Evolutionary conservation across 208 protist genomes (phyloP).

Genomic region (Trypanosoma congolense): DNA sequence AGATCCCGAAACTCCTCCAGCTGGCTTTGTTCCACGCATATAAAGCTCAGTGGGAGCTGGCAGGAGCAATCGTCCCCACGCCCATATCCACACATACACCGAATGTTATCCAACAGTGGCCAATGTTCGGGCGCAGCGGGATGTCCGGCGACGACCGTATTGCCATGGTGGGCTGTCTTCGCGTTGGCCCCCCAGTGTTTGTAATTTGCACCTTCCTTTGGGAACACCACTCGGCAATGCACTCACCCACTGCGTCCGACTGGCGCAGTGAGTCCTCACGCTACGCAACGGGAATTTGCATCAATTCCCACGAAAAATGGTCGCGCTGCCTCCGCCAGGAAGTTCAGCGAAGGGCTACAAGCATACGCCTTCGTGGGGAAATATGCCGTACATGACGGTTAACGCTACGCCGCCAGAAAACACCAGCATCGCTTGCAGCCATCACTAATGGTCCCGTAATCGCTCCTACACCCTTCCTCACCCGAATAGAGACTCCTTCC

Average conservation of each 20-base stretch:
- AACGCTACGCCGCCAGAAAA: constrained; percentile 1
- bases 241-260: not conserved
- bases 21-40: constrained; percentile 16
- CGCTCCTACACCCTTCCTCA: no score
- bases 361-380: not conserved
- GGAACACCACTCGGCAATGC: constrained; percentile 4
- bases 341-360: not conserved
- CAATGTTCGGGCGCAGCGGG: constrained; percentile 7
- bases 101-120: constrained; percentile 9
- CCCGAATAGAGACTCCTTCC: constrained; percentile 10
- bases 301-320: constrained; percentile 3
- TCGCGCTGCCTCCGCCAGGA: not conserved
- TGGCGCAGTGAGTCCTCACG: not conserved
- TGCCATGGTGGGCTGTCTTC: not conserved
- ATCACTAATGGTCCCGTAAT: no score
- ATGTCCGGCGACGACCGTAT: constrained; percentile 7
- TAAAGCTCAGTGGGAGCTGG: not conserved
- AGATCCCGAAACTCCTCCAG: constrained; percentile 4
- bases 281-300: constrained; percentile 5
- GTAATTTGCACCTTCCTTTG: constrained; percentile 2
- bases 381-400: constrained; percentile 1
- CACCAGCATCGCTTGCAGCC: no score
- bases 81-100: not conserved
- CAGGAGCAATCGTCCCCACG: not conserved
- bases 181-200: not conserved